Percentiles rank a stretch among this genome's conserved stretches.
These are phyloP conservation scores for Suillus subaureus DNA, from an alignment of 768 basidiomycete genomes.

Conservation along the genomic window DNA sequence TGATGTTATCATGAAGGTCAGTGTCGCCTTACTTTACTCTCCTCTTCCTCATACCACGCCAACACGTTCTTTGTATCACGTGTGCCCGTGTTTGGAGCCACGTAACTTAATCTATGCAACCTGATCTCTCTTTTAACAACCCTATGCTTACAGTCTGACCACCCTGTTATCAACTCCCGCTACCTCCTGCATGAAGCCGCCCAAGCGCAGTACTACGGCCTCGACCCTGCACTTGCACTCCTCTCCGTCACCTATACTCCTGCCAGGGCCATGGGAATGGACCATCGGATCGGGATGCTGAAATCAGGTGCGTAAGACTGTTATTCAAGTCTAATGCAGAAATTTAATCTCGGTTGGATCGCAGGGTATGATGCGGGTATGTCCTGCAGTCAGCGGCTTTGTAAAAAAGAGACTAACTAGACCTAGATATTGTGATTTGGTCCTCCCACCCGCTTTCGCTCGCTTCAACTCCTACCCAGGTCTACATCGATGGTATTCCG, in stretches of 20 bases:
- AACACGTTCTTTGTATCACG: neutral
- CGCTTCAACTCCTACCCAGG: constrained; percentile 72
- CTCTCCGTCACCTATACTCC: constrained; percentile 68
- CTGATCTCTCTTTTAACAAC: neutral
- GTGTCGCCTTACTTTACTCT: constrained; percentile 2
- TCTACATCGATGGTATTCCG: constrained; percentile 85
- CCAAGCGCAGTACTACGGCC: constrained; percentile 68
- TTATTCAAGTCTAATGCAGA: neutral
- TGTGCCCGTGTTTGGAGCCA: neutral
- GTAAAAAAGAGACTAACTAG: neutral
- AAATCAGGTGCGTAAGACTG: constrained; percentile 39
- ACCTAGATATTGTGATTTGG: constrained; percentile 69
- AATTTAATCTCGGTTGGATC: neutral
- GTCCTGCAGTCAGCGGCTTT: neutral
- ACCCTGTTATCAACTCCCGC: constrained; percentile 61
- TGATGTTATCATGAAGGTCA: constrained; percentile 74
- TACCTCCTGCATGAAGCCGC: constrained; percentile 75
- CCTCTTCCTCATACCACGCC: neutral
- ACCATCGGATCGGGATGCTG: constrained; percentile 70
- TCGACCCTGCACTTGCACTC: constrained; percentile 58
- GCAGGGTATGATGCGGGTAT: constrained; percentile 50
- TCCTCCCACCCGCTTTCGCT: constrained; percentile 74
- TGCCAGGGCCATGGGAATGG: constrained; percentile 64
- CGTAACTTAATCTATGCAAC: no score
- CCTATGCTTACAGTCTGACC: constrained; percentile 46